Base-by-base conservation (phyloP, 2,329 filamentous ascomycete genomes). In the Colletotrichum cordylinicola region DNA sequence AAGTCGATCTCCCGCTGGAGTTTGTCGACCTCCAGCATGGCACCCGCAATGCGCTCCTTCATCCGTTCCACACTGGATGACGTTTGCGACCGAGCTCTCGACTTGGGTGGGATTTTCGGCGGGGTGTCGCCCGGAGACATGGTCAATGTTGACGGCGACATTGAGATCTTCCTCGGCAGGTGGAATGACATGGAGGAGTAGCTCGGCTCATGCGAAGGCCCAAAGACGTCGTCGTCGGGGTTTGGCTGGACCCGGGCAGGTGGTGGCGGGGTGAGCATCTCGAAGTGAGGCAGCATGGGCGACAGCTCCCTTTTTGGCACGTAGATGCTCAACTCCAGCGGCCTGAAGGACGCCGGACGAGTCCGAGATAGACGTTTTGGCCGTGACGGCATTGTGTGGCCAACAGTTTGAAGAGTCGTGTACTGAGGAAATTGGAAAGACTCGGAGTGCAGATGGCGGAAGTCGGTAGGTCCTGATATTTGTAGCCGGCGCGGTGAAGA, bases 381-480 rank as follows among this genome's bases (percentile, higher is more conserved):
- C 77, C 80, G 48, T 80, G 82, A 70, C 80, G 82, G 48, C 78
- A 79, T 33, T 9, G 73, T 52, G 12, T 70, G 70, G 16, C 73
- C 73, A 62, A 82, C 81, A 15, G 81, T 81, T 61, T 82, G 78
- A 8, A 74, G 69, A 79, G 67, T 84, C 39, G 62, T 56, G 55
- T 78, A 75, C 21, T 78, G 77, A 29, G 83, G 81, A 67, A 85
- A 83, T 64, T 86, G 85, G 72, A 85, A 85, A n/a, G 87, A 84
- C 62, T 85, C 86, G 21, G 88, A 89, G 70, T 89, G 84, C 65
- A 93, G 79, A 83, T 93, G 91, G 62, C 88, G 89, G 79, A 93
- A 93, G 81, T 93, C 86, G 64, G 88, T 88, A 5, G 91, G 91
- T 24, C 86, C 86, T 56, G 91, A 92, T 79, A 93, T 93, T 75